phyloP scores from a whole-genome alignment of 2,329 filamentous ascomycete genomes.

The Beauveria scarabaeidicola region DNA sequence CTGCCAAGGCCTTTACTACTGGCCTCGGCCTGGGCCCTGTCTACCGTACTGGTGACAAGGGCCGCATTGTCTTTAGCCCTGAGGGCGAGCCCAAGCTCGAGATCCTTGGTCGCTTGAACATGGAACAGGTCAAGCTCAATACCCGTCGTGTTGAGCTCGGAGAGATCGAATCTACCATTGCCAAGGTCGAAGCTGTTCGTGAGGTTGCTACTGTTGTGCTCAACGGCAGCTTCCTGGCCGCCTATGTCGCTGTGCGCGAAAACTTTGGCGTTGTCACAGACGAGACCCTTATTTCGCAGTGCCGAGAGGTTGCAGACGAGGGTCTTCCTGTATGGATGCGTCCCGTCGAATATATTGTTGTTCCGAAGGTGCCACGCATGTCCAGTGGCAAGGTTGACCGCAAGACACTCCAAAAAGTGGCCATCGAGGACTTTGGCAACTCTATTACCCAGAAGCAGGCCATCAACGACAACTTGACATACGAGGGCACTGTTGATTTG shows the following conservation, averaged over 20 bases:
- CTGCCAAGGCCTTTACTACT: slow-evolving; percentile 2
- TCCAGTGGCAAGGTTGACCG: slow-evolving; percentile 11
- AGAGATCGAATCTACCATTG: slow-evolving; percentile 7
- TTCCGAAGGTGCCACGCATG: slow-evolving; percentile 5
- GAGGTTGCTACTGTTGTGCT: slow-evolving; percentile 41
- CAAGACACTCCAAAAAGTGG: slow-evolving; percentile 3
- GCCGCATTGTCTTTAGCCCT: slow-evolving; percentile 6
- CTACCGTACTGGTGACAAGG: slow-evolving; percentile 10
- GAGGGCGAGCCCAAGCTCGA: slow-evolving; percentile 8
- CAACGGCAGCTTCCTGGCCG: slow-evolving; percentile 9
- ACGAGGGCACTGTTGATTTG: not conserved
- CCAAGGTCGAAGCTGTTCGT: slow-evolving; percentile 18
- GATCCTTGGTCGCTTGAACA: slow-evolving; percentile 8
- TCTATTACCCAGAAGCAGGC: slow-evolving; percentile 9
- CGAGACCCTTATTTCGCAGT: not conserved
- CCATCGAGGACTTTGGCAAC: slow-evolving; percentile 4
- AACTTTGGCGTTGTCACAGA: not conserved
- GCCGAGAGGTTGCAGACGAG: slow-evolving; percentile 3
- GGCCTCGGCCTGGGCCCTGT: slow-evolving; percentile 1
- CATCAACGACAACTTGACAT: not conserved
- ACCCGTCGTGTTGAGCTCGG: slow-evolving; percentile 8
- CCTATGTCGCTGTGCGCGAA: slow-evolving; percentile 7
- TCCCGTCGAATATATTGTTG: slow-evolving; percentile 7
- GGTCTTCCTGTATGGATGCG: slow-evolving; percentile 11
- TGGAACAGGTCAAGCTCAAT: slow-evolving; percentile 11